phyloP scores from a whole-genome alignment of 148 eudicot species.

The Pouteria glomerata region DNA sequence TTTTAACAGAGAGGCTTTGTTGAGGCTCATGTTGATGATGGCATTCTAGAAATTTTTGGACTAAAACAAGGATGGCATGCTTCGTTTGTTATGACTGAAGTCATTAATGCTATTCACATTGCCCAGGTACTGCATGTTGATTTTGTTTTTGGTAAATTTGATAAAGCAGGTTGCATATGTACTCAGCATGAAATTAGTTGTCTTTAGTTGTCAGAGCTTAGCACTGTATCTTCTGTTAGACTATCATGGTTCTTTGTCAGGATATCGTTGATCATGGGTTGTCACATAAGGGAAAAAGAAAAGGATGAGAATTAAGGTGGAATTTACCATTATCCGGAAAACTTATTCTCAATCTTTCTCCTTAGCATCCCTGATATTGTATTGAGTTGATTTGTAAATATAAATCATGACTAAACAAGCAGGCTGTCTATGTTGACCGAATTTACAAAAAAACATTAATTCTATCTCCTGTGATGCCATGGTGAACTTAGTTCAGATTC shows the following conservation, averaged over 20 bases:
- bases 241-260: background rate
- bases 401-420: background rate
- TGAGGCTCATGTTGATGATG: conserved; percentile 86
- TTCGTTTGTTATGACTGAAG: conserved; percentile 86
- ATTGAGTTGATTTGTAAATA: background rate
- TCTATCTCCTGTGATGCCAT: too few relatives aligned
- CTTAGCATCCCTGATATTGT: background rate
- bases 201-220: too few relatives aligned
- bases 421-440: background rate
- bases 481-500: too few relatives aligned
- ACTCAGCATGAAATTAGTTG: background rate
- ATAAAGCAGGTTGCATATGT: background rate
- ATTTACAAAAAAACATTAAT: too few relatives aligned
- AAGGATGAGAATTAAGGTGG: background rate
- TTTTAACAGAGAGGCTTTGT: conserved; percentile 83
- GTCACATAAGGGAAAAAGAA: background rate
- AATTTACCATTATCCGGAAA: too few relatives aligned
- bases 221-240: too few relatives aligned
- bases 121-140: conserved; percentile 59
- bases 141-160: background rate
- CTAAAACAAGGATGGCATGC: conserved; percentile 99
- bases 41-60: conserved; percentile 80
- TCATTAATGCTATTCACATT: conserved; percentile 85
- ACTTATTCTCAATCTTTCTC: too few relatives aligned
- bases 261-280: background rate